Evolutionary conservation across 1,284 basidiomycete genomes (phyloP), one percentile per base, ranked within the genome.

Genomic region (Cryptococcus floricola): DNA sequence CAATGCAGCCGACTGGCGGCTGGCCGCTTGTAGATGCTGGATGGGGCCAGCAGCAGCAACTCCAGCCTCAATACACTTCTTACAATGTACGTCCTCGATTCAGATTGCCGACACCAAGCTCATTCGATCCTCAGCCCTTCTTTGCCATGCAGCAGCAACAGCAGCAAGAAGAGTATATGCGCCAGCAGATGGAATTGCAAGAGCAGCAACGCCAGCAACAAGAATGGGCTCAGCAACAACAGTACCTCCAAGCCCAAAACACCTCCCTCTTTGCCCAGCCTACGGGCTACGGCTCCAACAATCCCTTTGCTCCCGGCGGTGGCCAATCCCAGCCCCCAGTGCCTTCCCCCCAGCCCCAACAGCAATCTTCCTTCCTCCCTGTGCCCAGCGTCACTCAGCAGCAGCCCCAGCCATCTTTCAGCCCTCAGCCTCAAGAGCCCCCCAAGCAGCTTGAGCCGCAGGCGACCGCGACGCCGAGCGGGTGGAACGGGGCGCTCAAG

Each of bases 261-360:
- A 76, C 78, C 53, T 73, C 75, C 4, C 68, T 82, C 23, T 68
- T 79, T 56, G 77, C 83, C 6, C 83, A 85, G 62, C 80, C 78
- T 19, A 85, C 83, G 2, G 80, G 80, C 5, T 83, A 83, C 63
- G 91, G 92, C 14, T 90, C 91, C 44, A 98, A 98, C 81, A 98
- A 98, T 74, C 94, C 94, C 0, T 97, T 96, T 69, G 88, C 88
- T 0, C 82, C 73, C 6, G 61, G 61, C 48, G 62, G 57, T 58
- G 57, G 57, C 16, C 72, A 77, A 48, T 79, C 80, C 53, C 18
- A 18, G 4, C 19, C 14, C 18, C 78, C 75, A 65, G 62, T 68
- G 73, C 59, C 62, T 73, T 41, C 67, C 75, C 49, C 58, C 50
- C 56, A 69, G 68, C 70, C 78, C 38, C 57, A 63, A 39, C 61